Conservation (phyloP, 768 basidiomycete genomes). For the Pleurotus tuber-regium region DNA sequence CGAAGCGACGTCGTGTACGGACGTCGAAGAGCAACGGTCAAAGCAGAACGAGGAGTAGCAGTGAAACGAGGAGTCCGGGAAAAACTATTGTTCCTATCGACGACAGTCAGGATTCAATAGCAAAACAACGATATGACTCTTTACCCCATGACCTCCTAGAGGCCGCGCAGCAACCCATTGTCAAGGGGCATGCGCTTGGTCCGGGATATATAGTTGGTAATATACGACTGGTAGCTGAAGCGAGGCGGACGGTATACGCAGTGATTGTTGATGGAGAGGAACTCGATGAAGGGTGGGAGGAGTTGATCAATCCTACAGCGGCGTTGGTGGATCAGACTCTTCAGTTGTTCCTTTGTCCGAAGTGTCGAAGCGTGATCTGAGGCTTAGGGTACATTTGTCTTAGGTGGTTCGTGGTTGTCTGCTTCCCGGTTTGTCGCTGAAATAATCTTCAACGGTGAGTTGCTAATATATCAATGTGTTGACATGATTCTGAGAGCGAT, state of each 20-base stretch:
- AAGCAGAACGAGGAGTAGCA: no score
- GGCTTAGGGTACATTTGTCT: neutral
- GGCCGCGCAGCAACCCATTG: constrained; percentile 51
- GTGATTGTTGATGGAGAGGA: constrained; percentile 26
- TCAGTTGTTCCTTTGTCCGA: constrained; percentile 38
- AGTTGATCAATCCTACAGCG: constrained; percentile 18
- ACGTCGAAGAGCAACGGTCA: neutral
- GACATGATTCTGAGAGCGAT: no score
- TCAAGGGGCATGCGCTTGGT: constrained; percentile 38
- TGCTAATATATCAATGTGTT: no score
- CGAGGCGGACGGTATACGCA: constrained; percentile 45
- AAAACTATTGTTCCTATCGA: neutral
- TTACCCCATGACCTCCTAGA: constrained; percentile 30
- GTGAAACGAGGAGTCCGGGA: no score
- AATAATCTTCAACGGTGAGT: no score
- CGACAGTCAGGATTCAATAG: neutral
- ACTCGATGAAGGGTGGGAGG: constrained; percentile 42
- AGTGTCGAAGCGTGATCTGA: constrained; percentile 43
- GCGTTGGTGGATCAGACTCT: constrained; percentile 15
- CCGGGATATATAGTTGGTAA: constrained; percentile 52
- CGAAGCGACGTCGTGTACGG: constrained; percentile 7
- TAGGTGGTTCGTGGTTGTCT: neutral
- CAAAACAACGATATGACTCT: neutral
- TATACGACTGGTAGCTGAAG: constrained; percentile 39
- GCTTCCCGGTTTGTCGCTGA: neutral